phyloP scores from a whole-genome alignment of 805 yeast genomes.

The Suhomyces kilbournensis region DNA sequence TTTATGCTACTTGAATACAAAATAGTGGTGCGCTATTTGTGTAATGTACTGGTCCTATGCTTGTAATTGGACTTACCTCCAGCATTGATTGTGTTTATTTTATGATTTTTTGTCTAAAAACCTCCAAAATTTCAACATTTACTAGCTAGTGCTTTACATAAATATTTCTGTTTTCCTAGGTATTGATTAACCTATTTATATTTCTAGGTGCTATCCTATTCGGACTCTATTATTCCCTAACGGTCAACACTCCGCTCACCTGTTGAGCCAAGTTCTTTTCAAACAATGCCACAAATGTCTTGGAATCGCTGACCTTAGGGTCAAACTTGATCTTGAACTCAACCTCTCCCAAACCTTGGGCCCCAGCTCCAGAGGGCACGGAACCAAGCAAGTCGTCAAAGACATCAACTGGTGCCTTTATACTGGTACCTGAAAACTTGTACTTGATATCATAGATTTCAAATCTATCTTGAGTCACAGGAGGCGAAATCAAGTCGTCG shows the following conservation, averaged over 20 bases:
- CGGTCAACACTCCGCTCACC: conserved; percentile 2
- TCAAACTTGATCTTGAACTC: conserved; percentile 34
- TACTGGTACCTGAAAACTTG: conserved; percentile 16
- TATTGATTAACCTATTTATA: too few relatives aligned
- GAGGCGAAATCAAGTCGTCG: conserved; percentile 37
- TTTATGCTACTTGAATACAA: too few relatives aligned
- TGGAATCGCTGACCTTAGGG: conserved; percentile 32
- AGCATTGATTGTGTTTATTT: too few relatives aligned
- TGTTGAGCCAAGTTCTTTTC: conserved; percentile 29
- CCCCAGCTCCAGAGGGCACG: conserved; percentile 8
- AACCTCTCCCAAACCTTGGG: conserved; percentile 21
- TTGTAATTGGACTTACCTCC: too few relatives aligned
- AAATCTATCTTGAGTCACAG: conserved; percentile 35
- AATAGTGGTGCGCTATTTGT: too few relatives aligned
- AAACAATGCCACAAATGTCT: conserved; percentile 33
- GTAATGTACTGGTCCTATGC: too few relatives aligned
- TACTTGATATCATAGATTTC: conserved; percentile 29
- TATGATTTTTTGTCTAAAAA: not conserved
- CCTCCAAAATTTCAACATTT: too few relatives aligned
- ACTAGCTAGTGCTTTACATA: too few relatives aligned
- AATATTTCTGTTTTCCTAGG: too few relatives aligned
- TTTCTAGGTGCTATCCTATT: too few relatives aligned
- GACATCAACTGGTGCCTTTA: conserved; percentile 7
- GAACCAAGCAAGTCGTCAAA: conserved; percentile 38
- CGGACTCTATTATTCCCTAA: not conserved